These are phyloP conservation scores for Picea abies DNA, from an alignment of 83 land plant species.

Conservation along the genomic window DNA sequence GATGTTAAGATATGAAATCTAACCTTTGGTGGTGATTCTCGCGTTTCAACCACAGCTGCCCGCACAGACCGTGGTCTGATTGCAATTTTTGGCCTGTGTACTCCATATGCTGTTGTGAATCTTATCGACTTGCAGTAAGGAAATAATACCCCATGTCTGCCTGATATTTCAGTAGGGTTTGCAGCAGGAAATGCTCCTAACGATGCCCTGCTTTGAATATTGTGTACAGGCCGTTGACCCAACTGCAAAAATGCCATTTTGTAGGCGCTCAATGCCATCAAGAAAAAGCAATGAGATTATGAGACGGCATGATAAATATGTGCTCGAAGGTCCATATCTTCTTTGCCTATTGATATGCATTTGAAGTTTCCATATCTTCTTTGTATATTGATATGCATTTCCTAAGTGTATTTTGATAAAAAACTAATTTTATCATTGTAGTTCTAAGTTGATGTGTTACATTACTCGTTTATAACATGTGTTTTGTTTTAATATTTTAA, in stretches of 20 bases:
- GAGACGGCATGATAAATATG: too few relatives aligned
- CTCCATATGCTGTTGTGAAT: neutral
- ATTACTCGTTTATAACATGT: too few relatives aligned
- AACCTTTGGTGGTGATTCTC: neutral
- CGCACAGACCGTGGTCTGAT: neutral
- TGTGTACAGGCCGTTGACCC: neutral
- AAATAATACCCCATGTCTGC: neutral
- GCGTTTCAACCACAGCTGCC: slow-evolving; percentile 7
- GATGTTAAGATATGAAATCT: neutral
- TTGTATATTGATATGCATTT: too few relatives aligned
- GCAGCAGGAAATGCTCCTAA: neutral
- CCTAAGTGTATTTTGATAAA: too few relatives aligned
- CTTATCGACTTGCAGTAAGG: neutral
- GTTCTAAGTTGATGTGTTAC: too few relatives aligned
- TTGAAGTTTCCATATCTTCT: too few relatives aligned
- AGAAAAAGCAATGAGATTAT: neutral
- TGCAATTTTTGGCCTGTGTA: neutral
- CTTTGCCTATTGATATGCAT: too few relatives aligned
- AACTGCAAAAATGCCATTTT: neutral
- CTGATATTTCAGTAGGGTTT: neutral
- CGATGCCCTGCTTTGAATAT: neutral
- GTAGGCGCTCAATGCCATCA: neutral
- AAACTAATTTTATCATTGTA: too few relatives aligned
- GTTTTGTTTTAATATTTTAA: too few relatives aligned
- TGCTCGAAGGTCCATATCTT: too few relatives aligned